phyloP scores from a whole-genome alignment of 2,329 filamentous ascomycete species.

The Eurotiales sp. region DNA sequence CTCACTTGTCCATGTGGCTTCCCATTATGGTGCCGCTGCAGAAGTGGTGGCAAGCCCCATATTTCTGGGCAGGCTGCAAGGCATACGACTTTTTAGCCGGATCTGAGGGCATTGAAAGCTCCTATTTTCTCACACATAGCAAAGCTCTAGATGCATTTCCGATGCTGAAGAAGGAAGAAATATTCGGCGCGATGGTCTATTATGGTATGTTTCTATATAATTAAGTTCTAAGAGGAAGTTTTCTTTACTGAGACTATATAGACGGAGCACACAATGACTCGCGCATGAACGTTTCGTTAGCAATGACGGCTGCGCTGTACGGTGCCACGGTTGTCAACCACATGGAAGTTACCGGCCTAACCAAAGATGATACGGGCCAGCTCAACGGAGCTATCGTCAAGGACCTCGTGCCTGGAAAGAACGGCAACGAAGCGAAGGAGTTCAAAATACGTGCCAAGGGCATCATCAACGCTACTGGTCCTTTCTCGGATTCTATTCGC shows the following conservation, averaged over 20 bases:
- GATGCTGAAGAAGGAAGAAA: conserved; percentile 75
- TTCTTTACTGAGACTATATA: conserved; percentile 24
- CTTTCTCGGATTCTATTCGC: conserved; percentile 79
- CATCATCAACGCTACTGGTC: conserved; percentile 83
- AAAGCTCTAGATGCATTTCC: conserved; percentile 85
- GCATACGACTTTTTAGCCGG: conserved; percentile 82
- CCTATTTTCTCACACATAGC: conserved; percentile 81
- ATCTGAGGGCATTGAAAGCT: conserved; percentile 81
- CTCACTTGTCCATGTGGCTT: conserved; percentile 74
- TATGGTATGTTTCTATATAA: conserved; percentile 54
- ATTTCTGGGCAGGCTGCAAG: conserved; percentile 69
- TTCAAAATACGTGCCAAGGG: conserved; percentile 74
- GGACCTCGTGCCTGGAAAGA: conserved; percentile 64
- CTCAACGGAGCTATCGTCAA: conserved; percentile 71
- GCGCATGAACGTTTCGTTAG: conserved; percentile 84
- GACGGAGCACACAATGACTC: conserved; percentile 91
- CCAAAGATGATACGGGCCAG: conserved; percentile 69
- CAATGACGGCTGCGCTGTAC: conserved; percentile 84
- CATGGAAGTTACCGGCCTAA: conserved; percentile 71
- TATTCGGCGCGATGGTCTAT: conserved; percentile 81
- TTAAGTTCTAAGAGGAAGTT: neutral
- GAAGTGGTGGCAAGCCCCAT: conserved; percentile 78
- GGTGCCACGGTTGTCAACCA: conserved; percentile 80
- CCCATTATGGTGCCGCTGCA: conserved; percentile 80
- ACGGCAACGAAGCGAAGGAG: conserved; percentile 60